Conservation (phyloP, 78 protist species). For the Creolimax fragrantissima region DNA sequence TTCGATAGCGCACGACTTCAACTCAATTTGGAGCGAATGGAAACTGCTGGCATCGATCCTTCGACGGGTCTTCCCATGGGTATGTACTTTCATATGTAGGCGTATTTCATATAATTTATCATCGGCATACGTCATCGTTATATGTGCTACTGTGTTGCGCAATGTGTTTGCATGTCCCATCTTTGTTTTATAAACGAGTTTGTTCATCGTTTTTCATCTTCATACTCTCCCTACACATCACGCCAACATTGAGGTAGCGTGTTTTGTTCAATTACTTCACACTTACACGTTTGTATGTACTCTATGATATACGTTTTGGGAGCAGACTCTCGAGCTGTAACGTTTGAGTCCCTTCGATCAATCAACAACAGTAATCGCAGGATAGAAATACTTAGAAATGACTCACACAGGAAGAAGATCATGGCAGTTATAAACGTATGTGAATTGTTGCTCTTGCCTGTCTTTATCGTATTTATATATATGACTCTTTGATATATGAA, state of each 20-base stretch:
- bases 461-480: too few relatives aligned
- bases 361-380: not conserved
- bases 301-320: not conserved
- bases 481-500: not conserved
- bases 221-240: not conserved
- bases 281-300: not conserved
- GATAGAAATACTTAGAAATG: not conserved
- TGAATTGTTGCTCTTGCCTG: not conserved
- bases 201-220: not conserved
- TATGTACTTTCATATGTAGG: not conserved
- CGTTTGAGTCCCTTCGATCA: not conserved
- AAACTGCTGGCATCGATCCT: not conserved
- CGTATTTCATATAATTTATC: not conserved
- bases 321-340: not conserved
- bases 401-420: not conserved
- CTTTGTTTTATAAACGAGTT: not conserved
- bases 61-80: not conserved
- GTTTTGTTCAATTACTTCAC: not conserved
- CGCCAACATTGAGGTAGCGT: not conserved
- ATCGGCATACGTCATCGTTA: too few relatives aligned
- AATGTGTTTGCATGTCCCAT: not conserved
- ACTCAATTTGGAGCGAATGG: not conserved
- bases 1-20: not conserved
- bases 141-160: not conserved
- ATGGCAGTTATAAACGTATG: not conserved